Base-by-base conservation (phyloP, 768 basidiomycete genomes). In the Hericium alpestre region DNA sequence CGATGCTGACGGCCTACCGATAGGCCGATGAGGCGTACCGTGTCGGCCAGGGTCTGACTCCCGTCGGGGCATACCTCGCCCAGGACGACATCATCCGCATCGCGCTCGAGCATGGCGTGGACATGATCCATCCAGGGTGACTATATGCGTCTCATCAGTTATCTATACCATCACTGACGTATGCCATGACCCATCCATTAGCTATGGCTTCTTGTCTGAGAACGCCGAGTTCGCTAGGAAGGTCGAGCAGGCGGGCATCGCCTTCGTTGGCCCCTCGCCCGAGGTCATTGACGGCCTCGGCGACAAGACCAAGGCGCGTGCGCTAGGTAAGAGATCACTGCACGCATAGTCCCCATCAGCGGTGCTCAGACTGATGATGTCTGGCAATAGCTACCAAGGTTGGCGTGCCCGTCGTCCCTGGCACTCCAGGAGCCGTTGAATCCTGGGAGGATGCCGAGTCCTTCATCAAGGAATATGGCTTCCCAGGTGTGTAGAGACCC, bases 111-210 rank as follows among this genome's bases (percentile, higher is more conserved):
- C 93, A 98, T 71, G 94, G 92, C 23, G 96, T 99, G 23, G 95
- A 97, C 70, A 98, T 99, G 96, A 98, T 99, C 68, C 96, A 98
- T 72, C 96, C 93, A 11, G 93, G 94, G 91, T 93, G 64, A 66
- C 77, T 52, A 53, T 57, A 39, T 16, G 16, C 20, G 23, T 53
- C 23, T 41, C 4, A 4, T 38, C 15, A 46, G 53, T 12, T 16
- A 15, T 25, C 13, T 3, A 18, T 22, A 9, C 5, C 9, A 51
- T 37, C 56, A 43, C 57, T 51, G 53, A 3, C 16, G 39, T 53
- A 51, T 12, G 38, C 52, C 51, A 53, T 25, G 27, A 25, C 11
- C 7, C 18, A 20, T 22, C 4, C 47, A 38, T 13, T 65, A 95
- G 93, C 56, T 98, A 98, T 69, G 94, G 95, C 56, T 99, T 99